A percentile compares a stretch with the other conserved stretches of the same genome.
Conservation (phyloP, 2,329 filamentous ascomycete genomes). For the Metarhizium humberi region DNA sequence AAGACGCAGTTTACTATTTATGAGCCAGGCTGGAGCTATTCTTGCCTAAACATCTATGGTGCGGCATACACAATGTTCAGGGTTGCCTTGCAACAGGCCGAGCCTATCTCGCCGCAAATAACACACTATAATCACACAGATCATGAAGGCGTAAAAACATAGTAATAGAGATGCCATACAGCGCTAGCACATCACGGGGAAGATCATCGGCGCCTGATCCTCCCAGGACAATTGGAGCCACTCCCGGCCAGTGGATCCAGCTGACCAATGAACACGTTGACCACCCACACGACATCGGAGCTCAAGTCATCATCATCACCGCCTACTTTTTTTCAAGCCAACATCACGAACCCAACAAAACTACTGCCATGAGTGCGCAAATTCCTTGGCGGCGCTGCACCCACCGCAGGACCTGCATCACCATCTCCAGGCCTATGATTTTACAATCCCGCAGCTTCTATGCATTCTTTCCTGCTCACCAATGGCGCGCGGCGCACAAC, state of each 20-base stretch:
- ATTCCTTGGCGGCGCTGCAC: conserved; percentile 21
- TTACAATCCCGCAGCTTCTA: conserved; percentile 6
- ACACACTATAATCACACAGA: no score
- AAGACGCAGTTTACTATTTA: no score
- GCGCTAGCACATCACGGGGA: no score
- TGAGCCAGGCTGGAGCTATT: no score
- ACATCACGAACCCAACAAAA: not conserved
- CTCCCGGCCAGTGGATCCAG: not conserved
- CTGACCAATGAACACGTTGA: not conserved
- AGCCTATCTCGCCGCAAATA: no score
- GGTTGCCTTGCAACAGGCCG: no score
- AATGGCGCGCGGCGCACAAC: conserved; percentile 15
- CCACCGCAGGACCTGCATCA: conserved; percentile 10
- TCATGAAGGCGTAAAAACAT: no score
- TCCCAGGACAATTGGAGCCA: not conserved
- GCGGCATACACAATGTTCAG: no score
- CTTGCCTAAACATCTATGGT: no score
- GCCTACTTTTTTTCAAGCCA: not conserved
- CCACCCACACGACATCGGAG: not conserved
- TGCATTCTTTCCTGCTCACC: conserved; percentile 8
- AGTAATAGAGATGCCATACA: no score
- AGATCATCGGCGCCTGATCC: no score
- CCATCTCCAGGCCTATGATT: conserved; percentile 4
- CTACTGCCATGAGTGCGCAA: conserved; percentile 20
- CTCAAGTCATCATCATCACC: not conserved